Base-by-base conservation (phyloP, 163 green algal genomes). In the Chloromonas sp. region DNA sequence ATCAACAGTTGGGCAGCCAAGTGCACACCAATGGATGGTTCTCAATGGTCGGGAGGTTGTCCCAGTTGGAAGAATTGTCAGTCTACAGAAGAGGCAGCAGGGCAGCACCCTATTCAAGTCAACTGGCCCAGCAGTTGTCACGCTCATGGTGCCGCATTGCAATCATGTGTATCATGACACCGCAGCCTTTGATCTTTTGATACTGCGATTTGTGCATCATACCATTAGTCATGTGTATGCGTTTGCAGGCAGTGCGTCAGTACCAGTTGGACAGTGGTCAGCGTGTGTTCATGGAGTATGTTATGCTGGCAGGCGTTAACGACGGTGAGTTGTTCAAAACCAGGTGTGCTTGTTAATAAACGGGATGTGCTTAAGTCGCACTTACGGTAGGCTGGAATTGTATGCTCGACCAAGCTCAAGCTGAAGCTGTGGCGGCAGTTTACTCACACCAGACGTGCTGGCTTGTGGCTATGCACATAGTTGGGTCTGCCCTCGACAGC, bases 301-400 rank as follows among this genome's bases (percentile, higher is more conserved):
- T 99, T 2, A 91, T 99, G 91, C 89, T 99, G 85, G 87, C 87
- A 15, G 94, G 92, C 3, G 93, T 99, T 0, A 99, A 99, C 84
- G 96, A 98, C 87, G 86, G 76, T 1, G 60, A 84, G 60, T 84
- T 93, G 84, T 2, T 36, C 58, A 82, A 58, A 57, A 3, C 13
- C 14, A 5, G 14, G 15, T 60, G 14, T 58, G 2, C 15, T 57
- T 80, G 14, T 80, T 60, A 60, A 14, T n/a, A 2, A 57, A 13
- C 74, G n/a, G 74, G 74, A 5, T 60, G 36, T 36, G 36, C 36
- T 36, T 36, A 36, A 36, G 36, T 36, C 36, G 36, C 36, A 36
- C 36, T 36, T 36, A 36, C 36, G 36, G 36, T 36, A 36, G 36
- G 36, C 36, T 76, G 70, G 8, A 76, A n/a, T 76, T 76, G 70